Evolutionary conservation across 2,329 filamentous ascomycete genomes (phyloP).

Genomic region (Aspergillus sp.): DNA sequence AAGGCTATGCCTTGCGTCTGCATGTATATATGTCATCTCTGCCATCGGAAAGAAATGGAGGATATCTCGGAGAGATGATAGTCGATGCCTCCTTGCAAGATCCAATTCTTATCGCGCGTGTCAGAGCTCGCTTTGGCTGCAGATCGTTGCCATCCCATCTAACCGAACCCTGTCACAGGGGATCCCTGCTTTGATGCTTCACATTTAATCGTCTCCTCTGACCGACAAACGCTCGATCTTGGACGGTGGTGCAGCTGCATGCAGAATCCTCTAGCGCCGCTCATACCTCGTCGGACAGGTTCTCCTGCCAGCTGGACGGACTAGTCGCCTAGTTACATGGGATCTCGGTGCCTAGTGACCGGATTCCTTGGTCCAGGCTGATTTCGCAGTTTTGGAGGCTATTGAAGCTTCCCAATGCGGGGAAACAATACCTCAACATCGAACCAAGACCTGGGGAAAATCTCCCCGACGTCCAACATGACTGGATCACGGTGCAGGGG

Average conservation of each 20-base stretch:
- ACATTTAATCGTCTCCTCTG: constrained; percentile 3
- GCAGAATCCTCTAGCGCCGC: constrained; percentile 6
- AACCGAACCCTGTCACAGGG: background rate
- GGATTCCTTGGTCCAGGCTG: too few relatives aligned
- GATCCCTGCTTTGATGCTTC: constrained; percentile 6
- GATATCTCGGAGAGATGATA: too few relatives aligned
- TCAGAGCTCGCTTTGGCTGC: too few relatives aligned
- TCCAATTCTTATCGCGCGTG: too few relatives aligned
- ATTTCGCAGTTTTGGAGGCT: background rate
- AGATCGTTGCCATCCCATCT: too few relatives aligned
- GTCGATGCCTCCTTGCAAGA: too few relatives aligned
- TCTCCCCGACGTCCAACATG: background rate
- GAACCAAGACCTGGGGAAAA: background rate
- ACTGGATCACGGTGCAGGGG: too few relatives aligned
- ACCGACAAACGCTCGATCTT: constrained; percentile 9
- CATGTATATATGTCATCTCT: too few relatives aligned
- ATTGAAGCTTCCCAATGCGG: background rate
- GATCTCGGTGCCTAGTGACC: too few relatives aligned
- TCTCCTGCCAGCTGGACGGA: background rate
- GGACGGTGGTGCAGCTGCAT: constrained; percentile 15
- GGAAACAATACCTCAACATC: background rate
- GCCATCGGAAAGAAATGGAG: too few relatives aligned
- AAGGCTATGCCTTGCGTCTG: too few relatives aligned
- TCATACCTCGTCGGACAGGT: constrained; percentile 1
- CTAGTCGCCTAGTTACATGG: too few relatives aligned